A percentile compares a stretch with the other conserved stretches of the same genome.
These are phyloP conservation scores for Claviceps arundinis DNA, from an alignment of 2,329 filamentous ascomycete species.

Conservation along the genomic window DNA sequence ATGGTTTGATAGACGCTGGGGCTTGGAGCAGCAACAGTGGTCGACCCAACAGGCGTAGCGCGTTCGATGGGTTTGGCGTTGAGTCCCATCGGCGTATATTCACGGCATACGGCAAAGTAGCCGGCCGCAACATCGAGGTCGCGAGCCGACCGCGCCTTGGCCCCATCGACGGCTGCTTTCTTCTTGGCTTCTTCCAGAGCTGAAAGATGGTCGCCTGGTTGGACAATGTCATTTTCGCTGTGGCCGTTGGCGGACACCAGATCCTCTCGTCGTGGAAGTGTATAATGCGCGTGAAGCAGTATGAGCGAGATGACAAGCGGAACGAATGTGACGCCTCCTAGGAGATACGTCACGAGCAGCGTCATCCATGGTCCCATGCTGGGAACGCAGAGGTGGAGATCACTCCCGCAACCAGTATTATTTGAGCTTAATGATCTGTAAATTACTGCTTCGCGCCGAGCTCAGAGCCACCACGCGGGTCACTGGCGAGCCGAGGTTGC, in stretches of 20 bases:
- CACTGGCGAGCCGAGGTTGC: conserved; percentile 1
- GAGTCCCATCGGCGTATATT: conserved; percentile 82
- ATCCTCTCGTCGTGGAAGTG: conserved; percentile 43
- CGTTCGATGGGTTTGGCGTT: conserved; percentile 88
- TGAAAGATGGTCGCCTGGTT: conserved; percentile 50
- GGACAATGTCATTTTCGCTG: conserved; percentile 30
- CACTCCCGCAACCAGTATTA: not conserved
- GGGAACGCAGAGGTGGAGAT: not conserved
- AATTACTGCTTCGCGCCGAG: not conserved
- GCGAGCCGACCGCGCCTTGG: conserved; percentile 39
- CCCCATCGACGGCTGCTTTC: conserved; percentile 44
- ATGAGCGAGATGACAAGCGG: conserved; percentile 53
- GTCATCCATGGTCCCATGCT: conserved; percentile 37
- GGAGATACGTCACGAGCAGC: conserved; percentile 64
- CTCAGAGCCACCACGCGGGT: not conserved
- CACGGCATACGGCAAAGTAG: conserved; percentile 89
- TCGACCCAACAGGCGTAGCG: conserved; percentile 62
- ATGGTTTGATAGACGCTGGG: conserved; percentile 96
- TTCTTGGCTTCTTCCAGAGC: conserved; percentile 46
- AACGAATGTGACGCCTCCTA: conserved; percentile 80
- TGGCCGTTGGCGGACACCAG: conserved; percentile 16
- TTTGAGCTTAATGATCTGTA: not conserved
- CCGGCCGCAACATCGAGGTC: conserved; percentile 73
- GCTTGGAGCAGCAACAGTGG: conserved; percentile 63
- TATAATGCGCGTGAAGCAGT: conserved; percentile 54